Evolutionary conservation across 169 alveolate species (phyloP).

Genomic region (Eimeria zaria): DNA sequence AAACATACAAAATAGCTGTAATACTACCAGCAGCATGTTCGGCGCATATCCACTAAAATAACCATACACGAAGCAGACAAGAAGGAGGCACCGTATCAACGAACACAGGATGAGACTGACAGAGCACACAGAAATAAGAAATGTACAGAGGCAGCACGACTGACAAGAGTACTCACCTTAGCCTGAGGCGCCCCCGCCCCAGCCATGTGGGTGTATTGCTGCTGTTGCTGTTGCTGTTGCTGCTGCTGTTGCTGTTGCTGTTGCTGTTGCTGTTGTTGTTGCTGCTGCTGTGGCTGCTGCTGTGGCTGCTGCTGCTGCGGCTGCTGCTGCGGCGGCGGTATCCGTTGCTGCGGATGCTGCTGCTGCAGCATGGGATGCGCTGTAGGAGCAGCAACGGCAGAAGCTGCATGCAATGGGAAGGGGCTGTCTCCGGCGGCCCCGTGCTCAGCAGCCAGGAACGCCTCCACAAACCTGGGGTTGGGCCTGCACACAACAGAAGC

Average conservation of each 20-base stretch:
- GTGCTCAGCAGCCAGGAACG: slow-evolving; percentile 53
- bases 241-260: not conserved
- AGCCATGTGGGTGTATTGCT: slow-evolving; percentile 41
- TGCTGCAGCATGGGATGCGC: slow-evolving; percentile 53
- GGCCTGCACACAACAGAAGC: slow-evolving; percentile 58
- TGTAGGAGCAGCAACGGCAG: slow-evolving; percentile 54
- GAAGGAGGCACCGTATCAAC: no score
- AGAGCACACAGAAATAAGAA: not conserved
- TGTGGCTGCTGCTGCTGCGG: slow-evolving; percentile 40
- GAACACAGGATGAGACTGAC: no score
- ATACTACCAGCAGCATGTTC: not conserved
- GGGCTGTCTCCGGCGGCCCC: slow-evolving; percentile 38
- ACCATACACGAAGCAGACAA: not conserved
- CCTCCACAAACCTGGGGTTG: slow-evolving; percentile 74
- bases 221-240: not conserved
- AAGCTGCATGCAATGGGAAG: slow-evolving; percentile 51
- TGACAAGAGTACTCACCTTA: not conserved
- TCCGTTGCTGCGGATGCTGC: slow-evolving; percentile 39
- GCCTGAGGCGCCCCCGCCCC: slow-evolving; percentile 44
- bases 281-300: slow-evolving; percentile 18
- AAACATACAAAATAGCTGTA: not conserved
- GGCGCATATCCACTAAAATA: no score
- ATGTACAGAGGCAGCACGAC: no score
- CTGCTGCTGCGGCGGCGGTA: slow-evolving; percentile 56
- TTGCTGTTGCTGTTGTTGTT: slow-evolving; percentile 12